Evolutionary conservation across 306 rosid genomes (phyloP), one percentile per base, ranked within the genome.

Genomic region (Pterocarpus santalinus): DNA sequence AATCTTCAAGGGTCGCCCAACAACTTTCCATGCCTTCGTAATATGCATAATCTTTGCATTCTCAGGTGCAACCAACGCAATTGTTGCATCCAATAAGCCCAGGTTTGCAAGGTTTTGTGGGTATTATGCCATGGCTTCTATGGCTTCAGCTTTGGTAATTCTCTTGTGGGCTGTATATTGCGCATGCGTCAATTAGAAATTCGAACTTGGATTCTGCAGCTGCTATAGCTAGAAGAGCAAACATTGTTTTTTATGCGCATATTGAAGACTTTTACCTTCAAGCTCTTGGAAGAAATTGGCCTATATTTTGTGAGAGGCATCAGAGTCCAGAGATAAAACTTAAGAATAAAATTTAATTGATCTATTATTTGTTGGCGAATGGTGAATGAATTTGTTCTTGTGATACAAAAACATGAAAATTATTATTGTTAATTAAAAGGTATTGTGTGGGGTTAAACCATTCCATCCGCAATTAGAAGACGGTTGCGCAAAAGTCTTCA

Each of bases 1-100:
- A 16, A 28, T 82, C 38, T 84, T 87, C 78, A 77, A 69, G 43
- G 85, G 68, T 22, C 81, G 65, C 8, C 80, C 84, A 8, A 47
- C 84, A 7, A 79, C 86, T 38, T 84, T 81, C 34, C 86, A 84
- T 28, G 86, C 86, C 62, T 87, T 87, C 72, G 6, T 87, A 9
- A n/a, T 75, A 5, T 79, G 72, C 67, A 53, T 87, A 2, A 43
- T 72, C 62, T 67, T 76, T 1, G 84, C 88, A 1, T 87, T 87
- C 64, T 81, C 84, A 0, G 84, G 76, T 44, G 65, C 90, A 11
- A 78, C 81, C 52, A 82, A 67, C 62, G 84, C 90, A 0, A 9
- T 84, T n/a, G 33, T 74, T n/a, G 39, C 66, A 0, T 72, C 69
- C 11, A 28, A 53, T 1, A 58, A 41, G 39, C 30, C 75, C 7